phyloP scores from a whole-genome alignment of 768 basidiomycete species.

The Goffeauzyma gilvescens region DNA sequence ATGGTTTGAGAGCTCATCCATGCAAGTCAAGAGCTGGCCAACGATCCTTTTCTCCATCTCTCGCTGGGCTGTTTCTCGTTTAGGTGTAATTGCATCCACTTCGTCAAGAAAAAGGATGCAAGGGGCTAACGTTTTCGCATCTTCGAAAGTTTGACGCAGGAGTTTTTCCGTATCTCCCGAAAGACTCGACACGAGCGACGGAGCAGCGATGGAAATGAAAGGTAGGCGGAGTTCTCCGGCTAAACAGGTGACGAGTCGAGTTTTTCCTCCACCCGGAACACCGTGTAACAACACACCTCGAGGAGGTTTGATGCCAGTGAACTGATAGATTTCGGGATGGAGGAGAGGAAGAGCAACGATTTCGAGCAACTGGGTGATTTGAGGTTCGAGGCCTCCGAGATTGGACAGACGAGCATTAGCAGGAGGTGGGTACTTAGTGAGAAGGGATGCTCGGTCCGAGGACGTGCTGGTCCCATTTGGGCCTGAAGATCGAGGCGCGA shows the following conservation, averaged over 20 bases:
- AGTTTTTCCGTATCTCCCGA: constrained; percentile 97
- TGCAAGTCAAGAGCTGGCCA: constrained; percentile 90
- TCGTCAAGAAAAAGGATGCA: constrained; percentile 93
- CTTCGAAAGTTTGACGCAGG: constrained; percentile 84
- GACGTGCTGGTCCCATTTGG: background rate
- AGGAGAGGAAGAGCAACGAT: constrained; percentile 88
- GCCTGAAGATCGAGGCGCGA: no score
- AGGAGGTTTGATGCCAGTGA: constrained; percentile 81
- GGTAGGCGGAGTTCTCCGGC: constrained; percentile 85
- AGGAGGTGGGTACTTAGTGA: constrained; percentile 47
- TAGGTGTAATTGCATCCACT: constrained; percentile 93
- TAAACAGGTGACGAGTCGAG: constrained; percentile 77
- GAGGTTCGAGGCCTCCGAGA: constrained; percentile 67
- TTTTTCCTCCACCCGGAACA: constrained; percentile 94
- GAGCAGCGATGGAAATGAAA: constrained; percentile 85
- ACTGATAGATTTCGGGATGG: constrained; percentile 86
- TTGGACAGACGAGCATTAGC: constrained; percentile 61
- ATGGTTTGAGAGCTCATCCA: constrained; percentile 90
- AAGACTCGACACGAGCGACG: constrained; percentile 92
- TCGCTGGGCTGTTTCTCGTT: constrained; percentile 88
- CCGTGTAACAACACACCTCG: constrained; percentile 83
- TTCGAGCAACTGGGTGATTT: constrained; percentile 81
- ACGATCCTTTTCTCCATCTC: constrained; percentile 98
- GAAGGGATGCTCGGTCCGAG: constrained; percentile 13
- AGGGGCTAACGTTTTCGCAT: constrained; percentile 82